Percentiles rank a stretch among this genome's conserved stretches.
phyloP scores from a whole-genome alignment of 2,329 filamentous ascomycete species.

The Bipolaris victoriae region DNA sequence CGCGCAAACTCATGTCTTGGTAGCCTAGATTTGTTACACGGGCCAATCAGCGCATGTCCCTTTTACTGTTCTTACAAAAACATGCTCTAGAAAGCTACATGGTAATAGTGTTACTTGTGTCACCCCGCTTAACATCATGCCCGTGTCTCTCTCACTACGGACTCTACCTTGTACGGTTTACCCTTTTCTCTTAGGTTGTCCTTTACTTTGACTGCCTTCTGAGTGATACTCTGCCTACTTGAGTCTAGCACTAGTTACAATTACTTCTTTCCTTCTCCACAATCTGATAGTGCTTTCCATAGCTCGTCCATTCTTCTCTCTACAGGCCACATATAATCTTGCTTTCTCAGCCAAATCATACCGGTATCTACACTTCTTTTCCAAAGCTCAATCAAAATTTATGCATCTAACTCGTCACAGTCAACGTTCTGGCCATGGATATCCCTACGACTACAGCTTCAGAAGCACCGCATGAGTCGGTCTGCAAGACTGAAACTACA shows the following conservation, averaged over 20 bases:
- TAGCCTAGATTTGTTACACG: background rate
- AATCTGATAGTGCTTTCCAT: background rate
- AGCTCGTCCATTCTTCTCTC: background rate
- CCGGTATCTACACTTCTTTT: too few relatives aligned
- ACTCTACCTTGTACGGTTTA: background rate
- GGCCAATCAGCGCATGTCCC: background rate
- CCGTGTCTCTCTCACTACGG: background rate
- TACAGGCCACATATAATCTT: background rate
- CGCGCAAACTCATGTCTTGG: background rate
- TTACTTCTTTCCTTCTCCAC: background rate
- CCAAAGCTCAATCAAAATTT: background rate
- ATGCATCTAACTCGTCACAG: background rate
- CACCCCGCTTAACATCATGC: too few relatives aligned
- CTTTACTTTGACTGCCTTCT: background rate
- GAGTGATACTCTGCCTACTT: background rate
- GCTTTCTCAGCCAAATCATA: background rate
- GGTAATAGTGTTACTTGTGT: too few relatives aligned
- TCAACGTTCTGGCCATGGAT: background rate
- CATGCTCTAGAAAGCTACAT: too few relatives aligned
- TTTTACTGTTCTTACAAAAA: too few relatives aligned
- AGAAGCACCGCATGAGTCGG: background rate
- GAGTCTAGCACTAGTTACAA: background rate
- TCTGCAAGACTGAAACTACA: background rate
- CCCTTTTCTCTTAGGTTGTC: background rate
- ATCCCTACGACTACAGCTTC: background rate